These are phyloP conservation scores for Leccinum boreale DNA, from an alignment of 768 basidiomycete genomes.

Conservation along the genomic window DNA sequence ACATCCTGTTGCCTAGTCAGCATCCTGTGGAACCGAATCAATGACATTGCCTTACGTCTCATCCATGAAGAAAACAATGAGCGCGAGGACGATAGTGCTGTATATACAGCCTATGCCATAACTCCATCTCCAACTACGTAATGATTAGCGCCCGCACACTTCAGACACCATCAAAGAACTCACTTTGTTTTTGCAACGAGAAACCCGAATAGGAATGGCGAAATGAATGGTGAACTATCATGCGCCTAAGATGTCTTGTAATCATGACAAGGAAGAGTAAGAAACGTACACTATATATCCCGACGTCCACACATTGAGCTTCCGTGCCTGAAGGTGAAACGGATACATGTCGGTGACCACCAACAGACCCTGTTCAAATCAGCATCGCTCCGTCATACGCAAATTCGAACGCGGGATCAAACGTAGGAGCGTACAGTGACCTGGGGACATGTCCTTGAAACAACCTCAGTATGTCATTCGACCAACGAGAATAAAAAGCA, in stretches of 20 bases:
- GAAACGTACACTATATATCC: conserved; percentile 52
- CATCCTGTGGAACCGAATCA: neutral
- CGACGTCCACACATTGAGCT: conserved; percentile 52
- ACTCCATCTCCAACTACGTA: conserved; percentile 44
- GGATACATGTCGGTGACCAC: conserved; percentile 50
- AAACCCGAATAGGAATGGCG: conserved; percentile 30
- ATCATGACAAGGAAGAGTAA: conserved; percentile 21
- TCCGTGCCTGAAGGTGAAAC: conserved; percentile 51
- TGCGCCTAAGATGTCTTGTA: conserved; percentile 21
- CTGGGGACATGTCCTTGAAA: conserved; percentile 47
- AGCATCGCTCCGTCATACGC: neutral
- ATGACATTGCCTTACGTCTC: conserved; percentile 41
- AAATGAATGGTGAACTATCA: conserved; percentile 30
- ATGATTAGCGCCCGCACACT: neutral
- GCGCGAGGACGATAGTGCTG: conserved; percentile 38
- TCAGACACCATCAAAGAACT: no score
- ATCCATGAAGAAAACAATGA: conserved; percentile 46
- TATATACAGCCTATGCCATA: conserved; percentile 54
- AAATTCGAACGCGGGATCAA: neutral
- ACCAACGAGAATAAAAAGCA: neutral
- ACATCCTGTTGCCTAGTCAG: conserved; percentile 35
- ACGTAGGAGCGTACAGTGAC: conserved; percentile 36
- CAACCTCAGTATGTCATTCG: neutral
- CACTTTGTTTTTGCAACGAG: conserved; percentile 26
- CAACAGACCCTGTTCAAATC: conserved; percentile 36